A percentile compares a stretch with the other conserved stretches of the same genome.
These are phyloP conservation scores for Wilhelminamyces savonicus DNA, from an alignment of 805 yeast genomes.

Conservation along the genomic window DNA sequence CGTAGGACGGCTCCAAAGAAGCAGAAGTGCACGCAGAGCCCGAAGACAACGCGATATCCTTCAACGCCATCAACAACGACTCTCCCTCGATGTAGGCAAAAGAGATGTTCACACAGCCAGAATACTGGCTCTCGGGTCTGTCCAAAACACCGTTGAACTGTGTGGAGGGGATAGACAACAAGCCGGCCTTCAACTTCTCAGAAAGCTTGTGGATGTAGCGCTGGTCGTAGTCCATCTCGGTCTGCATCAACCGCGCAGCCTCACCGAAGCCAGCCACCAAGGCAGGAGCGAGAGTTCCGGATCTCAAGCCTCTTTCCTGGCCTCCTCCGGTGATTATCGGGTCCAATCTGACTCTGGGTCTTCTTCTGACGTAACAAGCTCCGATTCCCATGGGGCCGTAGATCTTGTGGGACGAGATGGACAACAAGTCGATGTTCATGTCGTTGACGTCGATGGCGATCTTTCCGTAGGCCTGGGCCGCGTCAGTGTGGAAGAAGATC, in stretches of 20 bases:
- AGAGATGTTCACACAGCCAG: slow-evolving; percentile 95
- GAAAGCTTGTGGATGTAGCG: slow-evolving; percentile 68
- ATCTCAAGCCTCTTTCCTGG: slow-evolving; percentile 95
- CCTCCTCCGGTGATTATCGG: slow-evolving; percentile 98
- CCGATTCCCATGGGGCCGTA: slow-evolving; percentile 99
- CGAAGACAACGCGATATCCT: slow-evolving; percentile 91
- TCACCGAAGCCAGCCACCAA: slow-evolving; percentile 94
- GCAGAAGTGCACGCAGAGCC: slow-evolving; percentile 99
- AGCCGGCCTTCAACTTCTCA: slow-evolving; percentile 61
- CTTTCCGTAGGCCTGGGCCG: slow-evolving; percentile 96
- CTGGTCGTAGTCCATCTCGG: slow-evolving; percentile 70
- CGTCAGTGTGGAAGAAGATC: slow-evolving; percentile 95
- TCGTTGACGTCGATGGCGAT: slow-evolving; percentile 88
- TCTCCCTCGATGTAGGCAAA: slow-evolving; percentile 98
- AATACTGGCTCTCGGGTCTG: slow-evolving; percentile 45
- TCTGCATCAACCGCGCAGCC: slow-evolving; percentile 78
- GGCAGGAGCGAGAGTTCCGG: slow-evolving; percentile 98
- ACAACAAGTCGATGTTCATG: slow-evolving; percentile 86
- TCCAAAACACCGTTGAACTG: slow-evolving; percentile 79
- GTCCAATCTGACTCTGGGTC: slow-evolving; percentile 96
- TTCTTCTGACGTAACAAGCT: slow-evolving; percentile 90
- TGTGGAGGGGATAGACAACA: slow-evolving; percentile 81
- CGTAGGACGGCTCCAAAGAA: slow-evolving; percentile 95
- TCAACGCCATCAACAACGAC: slow-evolving; percentile 93
- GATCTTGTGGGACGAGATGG: slow-evolving; percentile 92